Evolutionary conservation across 805 yeast species (phyloP), one percentile per base, ranked within the genome.

Genomic region (Kregervanrija delftensis): DNA sequence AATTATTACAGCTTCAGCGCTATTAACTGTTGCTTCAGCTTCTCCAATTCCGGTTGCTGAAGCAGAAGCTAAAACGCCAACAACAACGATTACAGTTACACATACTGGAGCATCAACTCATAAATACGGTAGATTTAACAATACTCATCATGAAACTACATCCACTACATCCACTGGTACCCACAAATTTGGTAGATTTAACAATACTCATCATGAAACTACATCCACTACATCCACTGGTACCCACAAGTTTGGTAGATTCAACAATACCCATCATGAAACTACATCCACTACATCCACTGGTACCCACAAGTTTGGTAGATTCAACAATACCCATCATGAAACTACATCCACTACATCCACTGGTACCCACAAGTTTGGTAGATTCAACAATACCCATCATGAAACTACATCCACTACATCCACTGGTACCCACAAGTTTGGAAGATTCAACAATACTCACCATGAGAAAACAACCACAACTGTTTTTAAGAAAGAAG

Each of bases 231-330:
- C 66, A n/a, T 52, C 65, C 11, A 63, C 76, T 46, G 69, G 72
- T 52, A 77, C 83, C 41, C 81, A 79, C 67, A 71, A 60, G 50
- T 68, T 65, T 47, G 86, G 85, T 55, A 71, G 69, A 59, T 77
- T 77, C 56, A 71, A 77, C 69, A 71, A 71, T 54, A 71, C 75
- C 36, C 53, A 55, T 42, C 55, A 54, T 44, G 50, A 50, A 37
- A 53, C 54, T 38, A 54, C 51, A 11, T 48, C 58, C 17, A 55
- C 56, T 49, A 48, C 72, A 10, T 60, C 54, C 31, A 54, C 55
- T 57, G 64, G 66, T 40, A 72, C 77, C 43, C 77, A 72, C 62
- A 65, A 57, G 45, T 60, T 58, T 47, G 80, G 80, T 47, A 68
- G 69, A 59, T 76, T 75, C 51, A 70, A 76, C 66, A 72, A 76